Base-by-base conservation (phyloP, 2,329 filamentous ascomycete genomes). In the Acarospora socialis region DNA sequence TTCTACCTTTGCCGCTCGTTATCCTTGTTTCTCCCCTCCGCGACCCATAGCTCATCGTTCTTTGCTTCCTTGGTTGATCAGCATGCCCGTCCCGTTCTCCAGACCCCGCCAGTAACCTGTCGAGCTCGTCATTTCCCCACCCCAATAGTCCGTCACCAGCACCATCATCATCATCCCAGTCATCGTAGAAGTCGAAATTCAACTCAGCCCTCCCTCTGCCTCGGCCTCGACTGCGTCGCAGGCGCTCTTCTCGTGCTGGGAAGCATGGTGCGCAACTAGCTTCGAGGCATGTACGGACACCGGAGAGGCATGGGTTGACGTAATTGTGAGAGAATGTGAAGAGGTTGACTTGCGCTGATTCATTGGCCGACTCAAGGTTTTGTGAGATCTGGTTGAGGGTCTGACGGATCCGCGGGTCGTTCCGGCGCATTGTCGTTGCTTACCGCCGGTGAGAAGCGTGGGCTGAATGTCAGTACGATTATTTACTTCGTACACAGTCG, bases 151-250 rank as follows among this genome's bases (percentile, higher is more conserved):
- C 68, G 22, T 73, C 68, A 20, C 61, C 63, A 30, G 70, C 67
- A 18, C 44, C 40, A 39, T 47, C 35, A 33, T 73, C 67, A 27
- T 69, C 65, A 39, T 93, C 83, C 87, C 87, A 95, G 55, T 94
- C 87, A 55, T 94, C 87, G 60, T 95, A 95, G 53, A 95, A 95
- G 54, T 94, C 87, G 52, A 95, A 95, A 48, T 73, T 86, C 46
- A 80, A 72, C 56, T 94, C 86, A 17, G 84, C 80, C 31, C 73
- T 57, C 2, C 71, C 73, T 38, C 62, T n/a, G n/a, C n/a, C n/a
- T 53, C 34, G 59, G 56, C 14, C 65, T 57, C 12, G 56, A 57
- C 21, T 78, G 35, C 81, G 73, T 18, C 81, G 73, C 29, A 73
- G 61, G 36, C 80, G 74, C 50, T 87, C 81, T 44, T 86, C 79